Evolutionary conservation across 768 basidiomycete genomes (phyloP).

Genomic region (Astraeus odoratus): DNA sequence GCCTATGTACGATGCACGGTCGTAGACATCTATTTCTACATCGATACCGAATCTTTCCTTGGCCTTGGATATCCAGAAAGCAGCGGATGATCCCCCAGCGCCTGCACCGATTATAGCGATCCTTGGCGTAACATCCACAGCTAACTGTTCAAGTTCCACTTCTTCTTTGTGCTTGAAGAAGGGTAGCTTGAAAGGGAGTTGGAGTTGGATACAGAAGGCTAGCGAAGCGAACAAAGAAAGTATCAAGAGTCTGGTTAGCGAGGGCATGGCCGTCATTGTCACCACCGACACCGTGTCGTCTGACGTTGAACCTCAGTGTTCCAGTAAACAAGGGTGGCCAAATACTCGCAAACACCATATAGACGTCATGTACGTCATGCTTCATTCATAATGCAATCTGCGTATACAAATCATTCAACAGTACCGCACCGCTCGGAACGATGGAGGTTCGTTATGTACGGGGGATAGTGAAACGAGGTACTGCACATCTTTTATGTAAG

Average conservation of each 20-base stretch:
- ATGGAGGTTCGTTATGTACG: too few relatives aligned
- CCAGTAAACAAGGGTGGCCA: background rate
- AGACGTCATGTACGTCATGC: background rate
- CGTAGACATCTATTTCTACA: conserved; percentile 80
- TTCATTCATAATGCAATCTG: background rate
- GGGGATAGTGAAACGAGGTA: too few relatives aligned
- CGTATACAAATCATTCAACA: background rate
- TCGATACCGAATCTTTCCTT: conserved; percentile 62
- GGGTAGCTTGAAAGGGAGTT: conserved; percentile 50
- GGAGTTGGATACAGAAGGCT: conserved; percentile 33
- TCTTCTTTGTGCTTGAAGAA: conserved; percentile 39
- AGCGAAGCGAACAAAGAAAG: conserved; percentile 16
- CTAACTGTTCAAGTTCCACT: conserved; percentile 12
- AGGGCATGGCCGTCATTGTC: conserved; percentile 9
- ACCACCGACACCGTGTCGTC: background rate
- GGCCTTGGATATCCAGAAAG: conserved; percentile 77
- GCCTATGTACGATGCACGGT: conserved; percentile 68
- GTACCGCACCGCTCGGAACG: too few relatives aligned
- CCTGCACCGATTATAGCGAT: conserved; percentile 91
- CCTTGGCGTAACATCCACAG: conserved; percentile 32
- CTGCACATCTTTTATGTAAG: too few relatives aligned
- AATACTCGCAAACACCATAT: background rate
- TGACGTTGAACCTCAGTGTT: background rate
- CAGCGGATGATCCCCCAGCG: conserved; percentile 79
- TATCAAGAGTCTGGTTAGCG: conserved; percentile 11